Base-by-base conservation (phyloP, 345 rosid genomes). In the Ceriops zippeliana region DNA sequence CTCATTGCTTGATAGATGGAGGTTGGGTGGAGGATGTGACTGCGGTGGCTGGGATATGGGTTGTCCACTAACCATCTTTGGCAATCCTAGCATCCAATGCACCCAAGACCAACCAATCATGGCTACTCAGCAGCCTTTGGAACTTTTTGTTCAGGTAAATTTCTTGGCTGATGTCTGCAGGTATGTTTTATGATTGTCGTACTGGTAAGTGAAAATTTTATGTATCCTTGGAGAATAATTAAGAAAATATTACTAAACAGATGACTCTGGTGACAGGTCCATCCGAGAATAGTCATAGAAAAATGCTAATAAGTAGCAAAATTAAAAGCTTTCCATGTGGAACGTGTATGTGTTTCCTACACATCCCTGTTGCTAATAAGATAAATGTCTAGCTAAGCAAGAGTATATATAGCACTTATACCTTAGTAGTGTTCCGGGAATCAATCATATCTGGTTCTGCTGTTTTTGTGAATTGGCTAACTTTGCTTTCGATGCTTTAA, bases 1-100 rank as follows among this genome's bases (percentile, higher is more conserved):
- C 30, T 82, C 95, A 9, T 80, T 96, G 82, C 85, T 90, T 16
- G 84, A 89, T 38, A 82, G 99, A 75, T 96, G 98, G 98, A 89
- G 96, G 71, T 70, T 77, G 5, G 96, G 98, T 1, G 98, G 99
- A 73, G 92, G 97, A 5, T 96, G 99, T 71, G 99, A 96, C 47
- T 96, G 98, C 73, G 96, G 99, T 42, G 98, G 98, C 73, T 96
- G 99, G 99, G 99, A 96, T 83, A 92, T 92, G 97, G 93, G 83
- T 1, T 96, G 99, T 66, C 87, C 96, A 20, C 93, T 96, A 37
- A 76, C 83, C 19, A 88, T 92, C 62, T 66, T 96, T 6, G 89
- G 85, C 78, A 82, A 83, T 70, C 79, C 96, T 35, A 59, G 68
- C 65, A 76, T 75, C 66, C 80, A 68, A 38, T 76, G 77, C 79